Evolutionary conservation across 805 yeast genomes (phyloP).

Genomic region (Candida pini): DNA sequence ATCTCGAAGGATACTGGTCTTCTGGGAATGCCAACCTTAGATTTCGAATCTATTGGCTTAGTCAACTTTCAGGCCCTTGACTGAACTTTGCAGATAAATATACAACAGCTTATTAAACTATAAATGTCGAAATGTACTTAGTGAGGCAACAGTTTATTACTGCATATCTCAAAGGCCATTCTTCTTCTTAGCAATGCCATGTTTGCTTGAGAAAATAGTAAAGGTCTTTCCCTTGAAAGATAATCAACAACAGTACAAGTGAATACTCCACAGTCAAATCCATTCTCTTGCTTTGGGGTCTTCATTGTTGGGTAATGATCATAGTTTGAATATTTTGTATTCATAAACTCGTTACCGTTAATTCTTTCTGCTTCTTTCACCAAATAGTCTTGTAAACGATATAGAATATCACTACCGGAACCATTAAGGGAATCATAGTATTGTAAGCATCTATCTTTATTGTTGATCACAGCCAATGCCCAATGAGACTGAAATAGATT

Average conservation of each 20-base stretch:
- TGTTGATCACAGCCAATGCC: slow-evolving; percentile 81
- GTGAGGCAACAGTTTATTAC: slow-evolving; percentile 12
- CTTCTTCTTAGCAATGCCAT: slow-evolving; percentile 61
- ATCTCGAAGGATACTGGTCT: too few relatives aligned
- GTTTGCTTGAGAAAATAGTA: slow-evolving; percentile 60
- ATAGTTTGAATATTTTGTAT: slow-evolving; percentile 23
- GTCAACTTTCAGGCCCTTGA: too few relatives aligned
- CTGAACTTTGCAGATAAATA: too few relatives aligned
- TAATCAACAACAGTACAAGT: slow-evolving; percentile 72
- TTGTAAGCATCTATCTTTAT: slow-evolving; percentile 48
- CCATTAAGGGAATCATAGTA: slow-evolving; percentile 76
- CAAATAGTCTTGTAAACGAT: slow-evolving; percentile 55
- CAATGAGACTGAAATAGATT: slow-evolving; percentile 82
- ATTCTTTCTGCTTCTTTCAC: slow-evolving; percentile 57
- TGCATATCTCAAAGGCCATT: slow-evolving; percentile 57
- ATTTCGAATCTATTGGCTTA: too few relatives aligned
- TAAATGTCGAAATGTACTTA: slow-evolving; percentile 3
- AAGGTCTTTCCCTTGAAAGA: slow-evolving; percentile 43
- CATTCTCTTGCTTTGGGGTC: slow-evolving; percentile 83
- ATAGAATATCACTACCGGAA: slow-evolving; percentile 40
- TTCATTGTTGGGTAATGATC: slow-evolving; percentile 19
- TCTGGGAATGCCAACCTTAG: too few relatives aligned
- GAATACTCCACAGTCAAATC: slow-evolving; percentile 93
- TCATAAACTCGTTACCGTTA: slow-evolving; percentile 32
- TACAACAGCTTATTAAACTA: too few relatives aligned